phyloP scores from a whole-genome alignment of 2,329 filamentous ascomycete genomes.

The Teratosphaeria destructans region DNA sequence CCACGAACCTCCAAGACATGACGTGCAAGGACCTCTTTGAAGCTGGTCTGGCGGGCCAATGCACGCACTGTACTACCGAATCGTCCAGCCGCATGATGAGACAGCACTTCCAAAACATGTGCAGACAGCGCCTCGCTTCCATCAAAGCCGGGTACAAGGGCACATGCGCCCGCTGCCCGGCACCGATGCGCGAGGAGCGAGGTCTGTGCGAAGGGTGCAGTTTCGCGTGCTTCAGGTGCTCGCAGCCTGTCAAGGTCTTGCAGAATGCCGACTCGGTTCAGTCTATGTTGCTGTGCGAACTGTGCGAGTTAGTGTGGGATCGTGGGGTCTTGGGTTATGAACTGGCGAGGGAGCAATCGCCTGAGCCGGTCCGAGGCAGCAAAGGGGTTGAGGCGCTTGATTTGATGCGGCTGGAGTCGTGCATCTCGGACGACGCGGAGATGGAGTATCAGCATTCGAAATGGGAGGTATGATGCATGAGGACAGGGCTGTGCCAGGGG shows the following conservation, averaged over 20 bases:
- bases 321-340: conserved; percentile 31
- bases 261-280: not conserved
- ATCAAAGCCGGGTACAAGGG: conserved; percentile 3
- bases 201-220: conserved; percentile 31
- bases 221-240: conserved; percentile 34
- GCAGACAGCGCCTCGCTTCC: conserved; percentile 4
- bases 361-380: not conserved
- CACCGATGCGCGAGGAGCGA: conserved; percentile 10
- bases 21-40: conserved; percentile 8
- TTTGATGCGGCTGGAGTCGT: conserved; percentile 1
- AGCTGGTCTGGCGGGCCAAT: conserved; percentile 23
- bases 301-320: conserved; percentile 27
- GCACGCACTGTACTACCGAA: conserved; percentile 23
- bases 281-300: conserved; percentile 15
- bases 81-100: conserved; percentile 9
- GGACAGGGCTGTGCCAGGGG: too few species aligned
- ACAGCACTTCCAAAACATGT: not conserved
- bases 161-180: conserved; percentile 7
- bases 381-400: not conserved
- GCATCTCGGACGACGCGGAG: not conserved
- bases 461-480: not conserved
- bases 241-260: conserved; percentile 3
- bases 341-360: conserved; percentile 2
- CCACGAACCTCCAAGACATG: conserved; percentile 5
- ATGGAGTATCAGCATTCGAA: conserved; percentile 4